Conservation (phyloP, 768 basidiomycete species). For the Amanita subjunquillea region DNA sequence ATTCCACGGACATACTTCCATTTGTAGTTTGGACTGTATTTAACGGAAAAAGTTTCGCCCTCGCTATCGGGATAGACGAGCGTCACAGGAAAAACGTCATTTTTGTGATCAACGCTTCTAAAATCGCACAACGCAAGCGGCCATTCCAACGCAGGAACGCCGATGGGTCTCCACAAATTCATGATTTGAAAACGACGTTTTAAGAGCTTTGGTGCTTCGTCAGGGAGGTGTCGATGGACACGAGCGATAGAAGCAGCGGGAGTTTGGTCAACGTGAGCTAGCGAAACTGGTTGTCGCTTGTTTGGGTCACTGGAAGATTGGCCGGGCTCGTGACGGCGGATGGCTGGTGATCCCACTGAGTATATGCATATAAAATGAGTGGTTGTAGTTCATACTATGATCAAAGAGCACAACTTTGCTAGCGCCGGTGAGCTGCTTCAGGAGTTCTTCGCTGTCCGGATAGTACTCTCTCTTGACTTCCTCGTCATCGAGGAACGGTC, state of each 20-base stretch:
- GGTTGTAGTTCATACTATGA: conserved; percentile 11
- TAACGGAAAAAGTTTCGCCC: conserved; percentile 43
- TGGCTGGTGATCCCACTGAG: conserved; percentile 18
- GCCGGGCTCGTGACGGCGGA: conserved; percentile 34
- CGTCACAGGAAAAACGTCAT: conserved; percentile 33
- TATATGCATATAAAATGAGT: background rate
- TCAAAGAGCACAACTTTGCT: conserved; percentile 49
- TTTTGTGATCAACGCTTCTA: conserved; percentile 27
- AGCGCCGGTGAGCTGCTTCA: conserved; percentile 53
- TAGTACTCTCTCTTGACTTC: conserved; percentile 48
- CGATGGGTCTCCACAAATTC: conserved; percentile 55
- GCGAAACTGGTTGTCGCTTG: conserved; percentile 35
- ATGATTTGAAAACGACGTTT: conserved; percentile 45
- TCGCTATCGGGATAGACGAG: conserved; percentile 38
- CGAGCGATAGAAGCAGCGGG: conserved; percentile 30
- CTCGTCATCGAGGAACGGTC: conserved; percentile 31
- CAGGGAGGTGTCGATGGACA: conserved; percentile 41
- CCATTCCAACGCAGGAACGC: conserved; percentile 34
- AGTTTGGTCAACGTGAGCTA: conserved; percentile 46
- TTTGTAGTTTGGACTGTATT: conserved; percentile 32
- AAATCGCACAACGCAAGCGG: conserved; percentile 45
- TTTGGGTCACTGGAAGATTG: conserved; percentile 21
- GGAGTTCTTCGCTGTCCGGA: conserved; percentile 46
- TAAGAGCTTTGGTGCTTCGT: conserved; percentile 32
- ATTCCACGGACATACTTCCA: conserved; percentile 43